Percentiles rank a stretch among this genome's conserved stretches.
Evolutionary conservation across 2,329 filamentous ascomycete genomes (phyloP).

Genomic region (Colletotrichum sp.): DNA sequence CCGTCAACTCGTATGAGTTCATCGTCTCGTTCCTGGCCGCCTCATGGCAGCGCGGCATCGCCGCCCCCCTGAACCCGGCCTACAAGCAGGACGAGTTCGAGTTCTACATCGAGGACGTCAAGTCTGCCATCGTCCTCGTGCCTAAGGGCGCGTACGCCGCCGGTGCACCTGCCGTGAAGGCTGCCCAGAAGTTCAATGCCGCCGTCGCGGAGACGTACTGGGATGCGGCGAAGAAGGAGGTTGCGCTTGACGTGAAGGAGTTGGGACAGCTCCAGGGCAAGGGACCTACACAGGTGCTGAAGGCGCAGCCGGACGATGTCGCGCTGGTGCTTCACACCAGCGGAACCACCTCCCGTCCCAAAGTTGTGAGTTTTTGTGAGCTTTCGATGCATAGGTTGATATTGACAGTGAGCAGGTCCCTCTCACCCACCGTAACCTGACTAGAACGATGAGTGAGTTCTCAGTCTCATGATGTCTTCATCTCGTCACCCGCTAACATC

Average conservation of each 20-base stretch:
- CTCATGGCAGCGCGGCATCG: constrained; percentile 83
- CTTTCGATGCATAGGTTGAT: neutral
- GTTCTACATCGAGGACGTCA: constrained; percentile 89
- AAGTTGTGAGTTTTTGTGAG: constrained; percentile 64
- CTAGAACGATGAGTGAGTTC: constrained; percentile 74
- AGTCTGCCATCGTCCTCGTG: constrained; percentile 78
- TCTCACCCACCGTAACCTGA: constrained; percentile 81
- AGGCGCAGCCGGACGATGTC: constrained; percentile 75
- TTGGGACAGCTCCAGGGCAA: constrained; percentile 65
- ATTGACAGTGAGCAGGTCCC: constrained; percentile 59
- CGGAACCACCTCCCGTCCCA: constrained; percentile 84
- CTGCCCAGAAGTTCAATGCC: constrained; percentile 79
- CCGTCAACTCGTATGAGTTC: constrained; percentile 87
- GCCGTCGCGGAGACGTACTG: constrained; percentile 90
- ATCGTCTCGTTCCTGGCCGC: constrained; percentile 86
- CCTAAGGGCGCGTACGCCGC: constrained; percentile 72
- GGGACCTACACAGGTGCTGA: constrained; percentile 41
- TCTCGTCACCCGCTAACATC: neutral
- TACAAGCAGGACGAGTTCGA: constrained; percentile 93
- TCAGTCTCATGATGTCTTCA: neutral
- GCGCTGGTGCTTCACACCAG: constrained; percentile 83
- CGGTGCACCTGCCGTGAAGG: constrained; percentile 74
- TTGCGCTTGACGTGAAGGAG: constrained; percentile 81
- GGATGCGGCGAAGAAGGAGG: constrained; percentile 66
- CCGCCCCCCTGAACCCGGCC: constrained; percentile 84